Evolutionary conservation across 768 basidiomycete genomes (phyloP).

Genomic region (Tubosaeta brunneosetosa): DNA sequence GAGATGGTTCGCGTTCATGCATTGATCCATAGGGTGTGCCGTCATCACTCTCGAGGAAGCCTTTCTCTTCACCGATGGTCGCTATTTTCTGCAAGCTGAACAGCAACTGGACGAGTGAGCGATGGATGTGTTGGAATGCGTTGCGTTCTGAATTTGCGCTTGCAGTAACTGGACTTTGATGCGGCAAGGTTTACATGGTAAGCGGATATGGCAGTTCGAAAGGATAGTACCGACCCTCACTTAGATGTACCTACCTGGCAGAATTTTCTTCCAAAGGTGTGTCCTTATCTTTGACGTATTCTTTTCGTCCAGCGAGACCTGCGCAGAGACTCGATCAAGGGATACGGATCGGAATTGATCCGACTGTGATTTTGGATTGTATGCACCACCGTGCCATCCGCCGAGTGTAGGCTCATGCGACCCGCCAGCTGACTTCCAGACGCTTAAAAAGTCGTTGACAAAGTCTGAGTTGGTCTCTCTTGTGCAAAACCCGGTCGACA

Average conservation of each 20-base stretch:
- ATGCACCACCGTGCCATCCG: slow-evolving; percentile 14
- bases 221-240: slow-evolving; percentile 9
- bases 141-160: slow-evolving; percentile 1
- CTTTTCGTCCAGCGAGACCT: neutral
- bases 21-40: slow-evolving; percentile 56
- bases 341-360: slow-evolving; percentile 77
- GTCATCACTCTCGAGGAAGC: slow-evolving; percentile 69
- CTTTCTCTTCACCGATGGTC: slow-evolving; percentile 88
- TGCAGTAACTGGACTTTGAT: slow-evolving; percentile 86
- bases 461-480: slow-evolving; percentile 67
- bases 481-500: slow-evolving; percentile 69
- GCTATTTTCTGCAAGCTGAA: slow-evolving; percentile 91
- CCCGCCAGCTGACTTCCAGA: slow-evolving; percentile 56
- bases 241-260: slow-evolving; percentile 89
- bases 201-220: slow-evolving; percentile 1
- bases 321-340: slow-evolving; percentile 55
- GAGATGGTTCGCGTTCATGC: slow-evolving; percentile 3
- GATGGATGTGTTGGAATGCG: neutral
- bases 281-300: neutral
- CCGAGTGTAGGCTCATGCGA: neutral
- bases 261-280: slow-evolving; percentile 72
- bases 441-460: slow-evolving; percentile 53
- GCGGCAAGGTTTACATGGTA: slow-evolving; percentile 85
- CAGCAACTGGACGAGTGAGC: slow-evolving; percentile 80
- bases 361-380: slow-evolving; percentile 69